These are phyloP conservation scores for Physcomitrellopsis africana DNA, from an alignment of 225 moss, liverwort and hornwort genomes.

Conservation along the genomic window DNA sequence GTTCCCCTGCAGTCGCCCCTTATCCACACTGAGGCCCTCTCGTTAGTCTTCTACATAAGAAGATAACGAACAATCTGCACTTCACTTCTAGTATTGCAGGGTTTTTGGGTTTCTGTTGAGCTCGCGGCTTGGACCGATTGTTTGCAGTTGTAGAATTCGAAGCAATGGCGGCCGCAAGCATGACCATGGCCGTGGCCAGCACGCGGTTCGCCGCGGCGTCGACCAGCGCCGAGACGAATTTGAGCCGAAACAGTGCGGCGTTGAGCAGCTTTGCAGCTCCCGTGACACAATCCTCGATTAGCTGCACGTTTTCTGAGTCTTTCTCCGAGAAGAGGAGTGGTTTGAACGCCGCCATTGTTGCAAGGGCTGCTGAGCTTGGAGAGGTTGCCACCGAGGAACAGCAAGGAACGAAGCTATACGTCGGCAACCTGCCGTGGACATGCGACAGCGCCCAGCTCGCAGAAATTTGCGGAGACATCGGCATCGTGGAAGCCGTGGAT, in stretches of 20 bases:
- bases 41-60: too few species aligned
- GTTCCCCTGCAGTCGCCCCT: too few species aligned
- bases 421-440: constrained; percentile 80
- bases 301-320: constrained; percentile 11
- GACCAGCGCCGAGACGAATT: constrained; percentile 17
- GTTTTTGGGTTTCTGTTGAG: constrained; percentile 18
- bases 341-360: constrained; percentile 33
- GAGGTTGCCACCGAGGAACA: constrained; percentile 20
- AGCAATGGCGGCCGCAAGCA: constrained; percentile 45
- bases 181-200: constrained; percentile 46
- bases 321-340: not conserved
- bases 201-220: constrained; percentile 20
- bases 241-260: constrained; percentile 2
- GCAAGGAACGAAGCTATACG: constrained; percentile 73
- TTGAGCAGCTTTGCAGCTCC: constrained; percentile 25
- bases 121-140: too few species aligned
- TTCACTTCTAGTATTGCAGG: not conserved
- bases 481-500: constrained; percentile 73
- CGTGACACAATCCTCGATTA: not conserved
- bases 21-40: too few species aligned
- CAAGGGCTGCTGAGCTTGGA: constrained; percentile 38
- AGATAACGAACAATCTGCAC: too few species aligned
- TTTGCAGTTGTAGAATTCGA: too few species aligned
- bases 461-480: constrained; percentile 60
- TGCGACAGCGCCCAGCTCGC: constrained; percentile 71